Base-by-base conservation (phyloP, 352 stramenopile species). In the Pythium scleroteichum region DNA sequence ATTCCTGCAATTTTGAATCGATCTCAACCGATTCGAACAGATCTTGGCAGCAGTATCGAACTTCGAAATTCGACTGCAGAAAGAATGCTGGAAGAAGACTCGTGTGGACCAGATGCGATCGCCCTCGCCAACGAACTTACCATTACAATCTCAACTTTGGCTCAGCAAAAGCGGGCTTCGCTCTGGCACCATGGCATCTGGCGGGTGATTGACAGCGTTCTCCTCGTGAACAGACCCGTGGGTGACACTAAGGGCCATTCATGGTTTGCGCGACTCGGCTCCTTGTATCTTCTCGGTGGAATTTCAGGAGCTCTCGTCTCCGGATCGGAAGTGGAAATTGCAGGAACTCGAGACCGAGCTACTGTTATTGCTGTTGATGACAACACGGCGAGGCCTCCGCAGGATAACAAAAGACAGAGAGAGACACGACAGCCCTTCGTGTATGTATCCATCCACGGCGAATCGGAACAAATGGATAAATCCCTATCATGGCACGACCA, bases 11-110 rank as follows among this genome's bases (percentile, higher is more conserved):
- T 56, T 32, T 19, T 44, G n/a, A 46, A 8, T 4, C 48, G 26
- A n/a, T 41, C 14, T 23, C 42, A 10, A 35, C 49, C 8, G 16
- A 24, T 17, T 32, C 13, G 49, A 4, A 20, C 26, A 33, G 14
- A 9, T 23, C n/a, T 14, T 39, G 10, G 24, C 35, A 17, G 3
- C 42, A 16, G 29, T 14, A 20, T 39, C 5, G 56, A 71, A 39
- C 45, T 71, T 24, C 49, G 50, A 26, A 65, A 70, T 19, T 54
- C 50, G 5, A 54, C 52, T 5, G 62, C 62, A 26, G 50, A 56
- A 9, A 32, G 42, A 39, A 19, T 70, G 17, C 26, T 59, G 7
- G 20, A 66, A 16, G 50, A 66, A 16, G 24, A 32, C 14, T 4
- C 8, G 19, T 33, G 38, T 19, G 38, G 56, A 42, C 44, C 19